Conservation (phyloP, 306 rosid species). For the apple (Malus domestica) region DNA sequence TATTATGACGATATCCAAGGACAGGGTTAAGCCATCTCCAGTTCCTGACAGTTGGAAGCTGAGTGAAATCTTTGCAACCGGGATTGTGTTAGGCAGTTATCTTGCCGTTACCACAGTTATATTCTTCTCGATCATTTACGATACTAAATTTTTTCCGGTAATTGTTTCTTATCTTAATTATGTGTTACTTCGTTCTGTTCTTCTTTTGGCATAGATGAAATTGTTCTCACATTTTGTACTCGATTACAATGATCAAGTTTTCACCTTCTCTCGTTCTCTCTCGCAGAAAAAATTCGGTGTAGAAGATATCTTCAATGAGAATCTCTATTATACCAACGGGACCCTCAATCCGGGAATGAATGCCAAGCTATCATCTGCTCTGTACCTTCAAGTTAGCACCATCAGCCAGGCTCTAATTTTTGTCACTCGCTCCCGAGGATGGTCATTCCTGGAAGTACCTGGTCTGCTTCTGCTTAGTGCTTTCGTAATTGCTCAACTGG, state of each 20-base stretch:
- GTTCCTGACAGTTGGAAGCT: conserved; percentile 16
- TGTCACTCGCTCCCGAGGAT: conserved; percentile 14
- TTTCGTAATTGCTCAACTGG: conserved; percentile 15
- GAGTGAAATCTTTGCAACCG: conserved; percentile 16
- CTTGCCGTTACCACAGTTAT: conserved; percentile 10
- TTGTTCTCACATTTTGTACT: background rate
- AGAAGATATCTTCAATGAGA: background rate
- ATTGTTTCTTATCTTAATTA: background rate
- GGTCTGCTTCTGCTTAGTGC: conserved; percentile 12
- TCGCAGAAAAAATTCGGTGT: background rate
- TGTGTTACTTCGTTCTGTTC: background rate
- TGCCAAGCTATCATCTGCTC: conserved; percentile 7
- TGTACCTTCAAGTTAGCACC: conserved; percentile 24
- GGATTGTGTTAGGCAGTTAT: conserved; percentile 12
- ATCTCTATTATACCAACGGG: background rate
- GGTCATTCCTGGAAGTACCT: conserved; percentile 12
- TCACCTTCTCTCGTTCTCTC: background rate
- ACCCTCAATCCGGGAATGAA: background rate
- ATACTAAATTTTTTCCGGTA: conserved; percentile 5
- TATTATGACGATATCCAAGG: conserved; percentile 19
- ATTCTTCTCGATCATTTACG: background rate
- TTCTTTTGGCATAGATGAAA: background rate
- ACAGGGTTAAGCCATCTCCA: conserved; percentile 19
- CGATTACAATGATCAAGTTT: background rate
- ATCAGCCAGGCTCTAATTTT: conserved; percentile 18